These are phyloP conservation scores for Metschnikowia reukaufii DNA, from an alignment of 805 yeast species.

Conservation along the genomic window DNA sequence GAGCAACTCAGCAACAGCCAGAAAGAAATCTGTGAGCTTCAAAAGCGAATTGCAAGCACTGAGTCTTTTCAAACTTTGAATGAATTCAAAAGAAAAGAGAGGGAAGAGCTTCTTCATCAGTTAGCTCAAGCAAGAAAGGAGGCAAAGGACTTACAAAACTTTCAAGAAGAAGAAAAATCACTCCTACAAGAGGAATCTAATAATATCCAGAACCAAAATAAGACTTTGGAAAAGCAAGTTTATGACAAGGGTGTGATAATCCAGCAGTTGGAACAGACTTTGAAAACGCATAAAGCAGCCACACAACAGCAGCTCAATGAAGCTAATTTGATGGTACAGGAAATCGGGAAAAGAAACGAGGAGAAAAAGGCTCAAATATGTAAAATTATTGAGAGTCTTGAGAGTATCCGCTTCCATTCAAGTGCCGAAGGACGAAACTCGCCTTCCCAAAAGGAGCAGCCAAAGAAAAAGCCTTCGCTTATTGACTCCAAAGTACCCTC, in stretches of 20 bases:
- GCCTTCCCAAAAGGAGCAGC: neutral
- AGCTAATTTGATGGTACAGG: conserved; percentile 4
- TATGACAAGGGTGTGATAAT: neutral
- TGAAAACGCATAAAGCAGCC: conserved; percentile 1
- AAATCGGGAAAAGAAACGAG: conserved; percentile 7
- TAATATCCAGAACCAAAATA: neutral
- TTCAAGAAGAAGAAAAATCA: conserved; percentile 10
- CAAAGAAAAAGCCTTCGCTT: neutral
- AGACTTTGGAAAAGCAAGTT: neutral
- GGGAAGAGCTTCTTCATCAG: conserved; percentile 6
- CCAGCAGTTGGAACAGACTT: neutral
- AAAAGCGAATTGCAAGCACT: neutral
- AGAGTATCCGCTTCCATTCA: neutral
- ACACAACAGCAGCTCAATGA: conserved; percentile 8
- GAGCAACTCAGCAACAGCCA: neutral
- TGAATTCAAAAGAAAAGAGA: conserved; percentile 2
- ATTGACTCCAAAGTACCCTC: conserved; percentile 1
- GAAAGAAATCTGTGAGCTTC: neutral
- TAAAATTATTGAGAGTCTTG: conserved; percentile 2
- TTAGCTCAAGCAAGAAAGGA: conserved; percentile 4
- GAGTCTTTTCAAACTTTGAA: neutral
- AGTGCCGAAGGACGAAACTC: neutral
- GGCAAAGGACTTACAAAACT: conserved; percentile 7
- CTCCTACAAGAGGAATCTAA: conserved; percentile 4
- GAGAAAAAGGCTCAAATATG: conserved; percentile 5